phyloP scores from a whole-genome alignment of 23 red algal genomes.

The Chondrus crispus region DNA sequence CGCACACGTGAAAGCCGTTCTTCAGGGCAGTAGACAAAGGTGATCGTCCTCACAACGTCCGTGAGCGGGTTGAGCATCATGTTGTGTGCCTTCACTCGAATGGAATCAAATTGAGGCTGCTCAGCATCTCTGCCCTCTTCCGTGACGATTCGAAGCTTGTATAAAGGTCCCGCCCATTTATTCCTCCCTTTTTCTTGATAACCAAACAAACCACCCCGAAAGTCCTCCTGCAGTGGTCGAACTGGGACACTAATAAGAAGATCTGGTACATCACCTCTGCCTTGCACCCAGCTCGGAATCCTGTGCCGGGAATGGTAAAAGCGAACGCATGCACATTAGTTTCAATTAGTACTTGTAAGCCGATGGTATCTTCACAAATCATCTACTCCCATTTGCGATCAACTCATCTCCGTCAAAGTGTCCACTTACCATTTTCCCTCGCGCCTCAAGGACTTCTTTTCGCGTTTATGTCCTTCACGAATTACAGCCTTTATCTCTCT shows the following conservation, averaged over 20 bases:
- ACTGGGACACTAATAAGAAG: conserved; percentile 32
- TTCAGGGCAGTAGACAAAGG: conserved; percentile 37
- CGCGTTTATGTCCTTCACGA: neutral
- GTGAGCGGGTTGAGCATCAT: conserved; percentile 26
- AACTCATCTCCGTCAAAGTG: neutral
- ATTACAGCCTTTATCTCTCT: neutral
- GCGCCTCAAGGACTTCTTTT: neutral
- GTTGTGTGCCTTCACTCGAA: conserved; percentile 40
- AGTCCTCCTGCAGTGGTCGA: conserved; percentile 32
- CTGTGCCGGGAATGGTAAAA: neutral
- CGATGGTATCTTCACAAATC: neutral
- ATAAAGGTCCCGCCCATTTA: conserved; percentile 40
- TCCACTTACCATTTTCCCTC: neutral
- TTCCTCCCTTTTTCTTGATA: conserved; percentile 12
- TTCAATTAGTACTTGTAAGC: neutral
- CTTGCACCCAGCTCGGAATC: conserved; percentile 29
- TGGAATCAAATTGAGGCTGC: conserved; percentile 20
- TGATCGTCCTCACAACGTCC: neutral
- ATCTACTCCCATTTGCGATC: neutral
- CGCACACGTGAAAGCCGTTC: conserved; percentile 35
- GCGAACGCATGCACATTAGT: neutral
- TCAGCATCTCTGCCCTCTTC: conserved; percentile 16
- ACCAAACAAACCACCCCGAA: conserved; percentile 1
- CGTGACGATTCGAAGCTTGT: neutral
- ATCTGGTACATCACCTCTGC: conserved; percentile 29